phyloP scores from a whole-genome alignment of 192 early-diverging fungal genomes.

The Coemansia sp. region DNA sequence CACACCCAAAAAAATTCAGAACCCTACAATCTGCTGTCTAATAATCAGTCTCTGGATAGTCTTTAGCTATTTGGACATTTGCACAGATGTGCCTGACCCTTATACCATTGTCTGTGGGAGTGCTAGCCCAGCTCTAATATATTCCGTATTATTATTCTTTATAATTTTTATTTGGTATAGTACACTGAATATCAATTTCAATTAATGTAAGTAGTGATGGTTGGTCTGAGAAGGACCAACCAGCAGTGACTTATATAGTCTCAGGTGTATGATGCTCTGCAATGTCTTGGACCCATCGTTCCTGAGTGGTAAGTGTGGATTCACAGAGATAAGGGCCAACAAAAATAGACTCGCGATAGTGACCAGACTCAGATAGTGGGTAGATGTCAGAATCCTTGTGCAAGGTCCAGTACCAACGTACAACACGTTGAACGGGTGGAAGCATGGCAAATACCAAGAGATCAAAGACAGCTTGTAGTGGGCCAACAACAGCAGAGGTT shows the following conservation, averaged over 20 bases:
- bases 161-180: too few species aligned
- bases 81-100: too few species aligned
- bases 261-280: conserved; percentile 5
- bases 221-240: too few species aligned
- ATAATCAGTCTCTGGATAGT: too few species aligned
- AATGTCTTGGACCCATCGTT: conserved; percentile 39
- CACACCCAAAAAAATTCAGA: too few species aligned
- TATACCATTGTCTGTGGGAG: too few species aligned
- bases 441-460: conserved; percentile 34
- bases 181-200: too few species aligned
- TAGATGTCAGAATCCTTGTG: conserved; percentile 37
- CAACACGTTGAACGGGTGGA: conserved; percentile 46
- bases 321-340: conserved; percentile 10
- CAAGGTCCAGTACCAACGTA: conserved; percentile 41
- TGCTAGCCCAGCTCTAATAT: too few species aligned
- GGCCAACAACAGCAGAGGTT: conserved; percentile 23
- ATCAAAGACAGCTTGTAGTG: conserved; percentile 39
- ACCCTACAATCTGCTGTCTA: too few species aligned
- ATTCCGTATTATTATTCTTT: too few species aligned
- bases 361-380: conserved; percentile 21
- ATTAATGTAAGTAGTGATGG: too few species aligned
- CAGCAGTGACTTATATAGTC: not conserved
- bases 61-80: too few species aligned
- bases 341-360: conserved; percentile 28
- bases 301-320: conserved; percentile 19